Evolutionary conservation across 2,329 filamentous ascomycete species (phyloP).

Genomic region (Microsporum canis): DNA sequence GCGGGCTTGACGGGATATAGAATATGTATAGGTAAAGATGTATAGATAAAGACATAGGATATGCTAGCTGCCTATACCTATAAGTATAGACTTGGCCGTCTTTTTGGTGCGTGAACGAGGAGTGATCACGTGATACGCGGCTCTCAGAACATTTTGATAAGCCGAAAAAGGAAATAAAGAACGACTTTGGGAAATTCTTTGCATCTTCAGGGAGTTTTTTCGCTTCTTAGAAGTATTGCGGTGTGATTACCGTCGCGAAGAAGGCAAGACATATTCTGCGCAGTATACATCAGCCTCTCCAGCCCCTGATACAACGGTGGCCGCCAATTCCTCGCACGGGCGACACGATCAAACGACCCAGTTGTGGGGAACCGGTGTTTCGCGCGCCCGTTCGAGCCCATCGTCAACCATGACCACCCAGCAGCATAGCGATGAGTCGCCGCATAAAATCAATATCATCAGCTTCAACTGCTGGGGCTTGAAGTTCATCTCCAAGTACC

Average conservation of each 20-base stretch:
- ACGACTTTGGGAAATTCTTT: not conserved
- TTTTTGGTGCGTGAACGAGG: too few relatives aligned
- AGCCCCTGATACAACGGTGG: too few relatives aligned
- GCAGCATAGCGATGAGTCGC: conserved; percentile 15
- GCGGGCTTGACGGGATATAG: too few relatives aligned
- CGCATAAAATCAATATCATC: conserved; percentile 60
- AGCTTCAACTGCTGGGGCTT: conserved; percentile 97
- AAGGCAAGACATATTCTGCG: too few relatives aligned
- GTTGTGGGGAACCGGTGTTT: not conserved
- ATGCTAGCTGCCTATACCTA: not conserved
- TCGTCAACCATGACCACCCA: conserved; percentile 7
- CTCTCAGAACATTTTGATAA: not conserved
- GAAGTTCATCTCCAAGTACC: conserved; percentile 69
- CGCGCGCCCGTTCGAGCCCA: not conserved
- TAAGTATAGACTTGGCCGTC: too few relatives aligned
- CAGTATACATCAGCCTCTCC: too few relatives aligned
- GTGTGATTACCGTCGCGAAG: too few relatives aligned
- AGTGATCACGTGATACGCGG: not conserved
- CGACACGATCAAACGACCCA: too few relatives aligned
- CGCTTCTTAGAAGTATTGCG: too few relatives aligned
- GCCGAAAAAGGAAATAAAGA: not conserved
- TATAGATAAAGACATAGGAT: not conserved
- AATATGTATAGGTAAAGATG: not conserved
- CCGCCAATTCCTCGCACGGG: too few relatives aligned
- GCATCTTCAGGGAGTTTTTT: too few relatives aligned